Conservation (phyloP, 1,139 yeast species). For the Sugiyamaella grinbergsii region DNA sequence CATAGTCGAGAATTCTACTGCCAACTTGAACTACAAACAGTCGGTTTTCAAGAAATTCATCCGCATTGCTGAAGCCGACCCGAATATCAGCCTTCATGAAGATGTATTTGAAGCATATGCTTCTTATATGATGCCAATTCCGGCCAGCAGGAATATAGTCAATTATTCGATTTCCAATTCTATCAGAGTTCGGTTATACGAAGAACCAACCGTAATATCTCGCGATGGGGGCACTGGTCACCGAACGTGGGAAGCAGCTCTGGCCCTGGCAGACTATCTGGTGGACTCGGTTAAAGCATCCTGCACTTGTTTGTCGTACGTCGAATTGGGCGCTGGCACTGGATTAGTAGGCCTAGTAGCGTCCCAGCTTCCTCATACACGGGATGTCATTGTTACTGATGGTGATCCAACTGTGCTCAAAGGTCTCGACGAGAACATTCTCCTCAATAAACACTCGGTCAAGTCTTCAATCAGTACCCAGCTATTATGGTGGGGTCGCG, state of each 20-base stretch:
- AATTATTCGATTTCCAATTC: constrained; percentile 17
- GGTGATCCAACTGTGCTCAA: constrained; percentile 72
- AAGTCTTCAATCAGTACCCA: constrained; percentile 40
- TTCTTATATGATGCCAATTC: constrained; percentile 17
- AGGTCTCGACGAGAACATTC: constrained; percentile 50
- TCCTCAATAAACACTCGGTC: constrained; percentile 46
- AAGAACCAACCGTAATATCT: constrained; percentile 45
- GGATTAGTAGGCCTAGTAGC: constrained; percentile 75
- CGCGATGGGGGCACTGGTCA: constrained; percentile 77
- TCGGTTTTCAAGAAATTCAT: constrained; percentile 30
- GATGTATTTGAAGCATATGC: constrained; percentile 32
- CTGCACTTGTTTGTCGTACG: constrained; percentile 34
- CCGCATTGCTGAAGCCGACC: constrained; percentile 22
- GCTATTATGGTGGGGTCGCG: constrained; percentile 65
- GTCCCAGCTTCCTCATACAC: constrained; percentile 37
- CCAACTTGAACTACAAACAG: constrained; percentile 23
- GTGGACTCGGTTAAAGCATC: constrained; percentile 15
- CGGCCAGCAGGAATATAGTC: constrained; percentile 9
- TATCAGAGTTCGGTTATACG: constrained; percentile 24
- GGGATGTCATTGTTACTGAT: constrained; percentile 63
- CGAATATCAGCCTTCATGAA: constrained; percentile 25
- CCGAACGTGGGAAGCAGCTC: constrained; percentile 93
- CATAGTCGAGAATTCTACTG: constrained; percentile 19
- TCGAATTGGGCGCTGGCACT: constrained; percentile 90
- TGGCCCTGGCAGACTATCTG: constrained; percentile 60